A percentile compares a stretch with the other conserved stretches of the same genome.
Evolutionary conservation across 139 green algal genomes (phyloP).

Genomic region (Tetradesmus lagerheimii): DNA sequence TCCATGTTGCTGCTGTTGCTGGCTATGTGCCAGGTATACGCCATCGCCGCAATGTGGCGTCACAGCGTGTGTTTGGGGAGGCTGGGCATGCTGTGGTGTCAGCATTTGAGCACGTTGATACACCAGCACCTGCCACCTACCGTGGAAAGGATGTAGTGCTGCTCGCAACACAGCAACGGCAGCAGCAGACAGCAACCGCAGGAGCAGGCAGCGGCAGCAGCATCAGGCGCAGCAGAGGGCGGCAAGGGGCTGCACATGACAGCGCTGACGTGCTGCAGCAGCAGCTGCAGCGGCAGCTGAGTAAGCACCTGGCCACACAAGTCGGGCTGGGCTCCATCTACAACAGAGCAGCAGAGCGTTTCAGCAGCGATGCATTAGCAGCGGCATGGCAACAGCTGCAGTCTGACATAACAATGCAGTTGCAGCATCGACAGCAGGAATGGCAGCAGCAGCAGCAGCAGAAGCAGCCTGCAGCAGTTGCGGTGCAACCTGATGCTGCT

Average conservation of each 20-base stretch:
- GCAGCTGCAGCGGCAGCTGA: slow-evolving; percentile 12
- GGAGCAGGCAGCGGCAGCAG: not conserved
- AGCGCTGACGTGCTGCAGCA: not conserved
- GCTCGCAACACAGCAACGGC: slow-evolving; percentile 8
- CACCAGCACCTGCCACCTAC: not conserved
- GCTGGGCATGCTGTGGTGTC: slow-evolving; percentile 19
- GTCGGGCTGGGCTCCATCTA: not conserved
- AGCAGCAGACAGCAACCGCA: not conserved
- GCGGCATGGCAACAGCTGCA: slow-evolving; percentile 3
- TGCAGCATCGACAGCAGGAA: not conserved
- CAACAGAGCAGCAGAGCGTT: not conserved
- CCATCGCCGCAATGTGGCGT: slow-evolving; percentile 9
- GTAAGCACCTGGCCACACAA: slow-evolving; percentile 10
- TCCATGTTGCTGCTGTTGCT: not conserved
- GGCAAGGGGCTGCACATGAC: not conserved
- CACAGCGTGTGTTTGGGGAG: not conserved
- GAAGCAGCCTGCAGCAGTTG: not conserved
- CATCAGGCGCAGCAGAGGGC: not conserved
- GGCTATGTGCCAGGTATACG: not conserved
- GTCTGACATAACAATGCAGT: not conserved
- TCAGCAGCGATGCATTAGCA: not conserved
- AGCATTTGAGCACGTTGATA: slow-evolving; percentile 13
- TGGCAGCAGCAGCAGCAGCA: not conserved
- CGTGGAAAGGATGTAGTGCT: slow-evolving; percentile 26
- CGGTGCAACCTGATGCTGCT: not conserved